A percentile compares a stretch with the other conserved stretches of the same genome.
These are phyloP conservation scores for Colletotrichum tropicale DNA, from an alignment of 2,329 filamentous ascomycete genomes.

Conservation along the genomic window DNA sequence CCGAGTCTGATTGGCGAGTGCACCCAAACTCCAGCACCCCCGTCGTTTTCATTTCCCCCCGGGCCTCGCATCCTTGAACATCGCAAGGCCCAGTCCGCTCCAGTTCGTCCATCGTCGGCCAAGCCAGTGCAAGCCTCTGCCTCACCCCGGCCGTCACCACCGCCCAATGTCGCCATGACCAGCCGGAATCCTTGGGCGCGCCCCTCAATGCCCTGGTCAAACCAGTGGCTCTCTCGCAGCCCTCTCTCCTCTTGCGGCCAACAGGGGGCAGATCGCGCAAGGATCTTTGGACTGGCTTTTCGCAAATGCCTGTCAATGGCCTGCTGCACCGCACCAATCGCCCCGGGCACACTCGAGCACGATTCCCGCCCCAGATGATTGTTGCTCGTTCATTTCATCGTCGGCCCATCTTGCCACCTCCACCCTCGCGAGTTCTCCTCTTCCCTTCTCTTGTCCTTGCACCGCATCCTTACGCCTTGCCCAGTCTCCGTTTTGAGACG, in stretches of 20 bases:
- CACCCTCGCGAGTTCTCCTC: slow-evolving; percentile 12
- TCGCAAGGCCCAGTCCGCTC: neutral
- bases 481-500: slow-evolving; percentile 16
- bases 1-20: slow-evolving; percentile 17
- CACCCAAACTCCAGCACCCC: neutral
- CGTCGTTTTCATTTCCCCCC: slow-evolving; percentile 13
- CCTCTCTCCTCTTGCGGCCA: neutral
- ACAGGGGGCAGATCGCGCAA: slow-evolving; percentile 9
- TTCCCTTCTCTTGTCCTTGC: slow-evolving; percentile 18
- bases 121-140: neutral
- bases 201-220: slow-evolving; percentile 4
- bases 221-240: neutral
- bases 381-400: slow-evolving; percentile 18
- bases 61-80: slow-evolving; percentile 4
- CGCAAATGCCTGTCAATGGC: neutral
- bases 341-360: neutral
- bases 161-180: slow-evolving; percentile 15
- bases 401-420: slow-evolving; percentile 20
- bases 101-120: neutral
- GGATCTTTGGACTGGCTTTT: neutral
- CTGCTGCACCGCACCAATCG: neutral
- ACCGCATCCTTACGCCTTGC: slow-evolving; percentile 18
- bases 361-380: neutral
- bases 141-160: neutral
- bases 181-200: slow-evolving; percentile 8